Evolutionary conservation across 2,329 filamentous ascomycete species (phyloP), one percentile per base, ranked within the genome.

Genomic region (Diplodia sapinea): DNA sequence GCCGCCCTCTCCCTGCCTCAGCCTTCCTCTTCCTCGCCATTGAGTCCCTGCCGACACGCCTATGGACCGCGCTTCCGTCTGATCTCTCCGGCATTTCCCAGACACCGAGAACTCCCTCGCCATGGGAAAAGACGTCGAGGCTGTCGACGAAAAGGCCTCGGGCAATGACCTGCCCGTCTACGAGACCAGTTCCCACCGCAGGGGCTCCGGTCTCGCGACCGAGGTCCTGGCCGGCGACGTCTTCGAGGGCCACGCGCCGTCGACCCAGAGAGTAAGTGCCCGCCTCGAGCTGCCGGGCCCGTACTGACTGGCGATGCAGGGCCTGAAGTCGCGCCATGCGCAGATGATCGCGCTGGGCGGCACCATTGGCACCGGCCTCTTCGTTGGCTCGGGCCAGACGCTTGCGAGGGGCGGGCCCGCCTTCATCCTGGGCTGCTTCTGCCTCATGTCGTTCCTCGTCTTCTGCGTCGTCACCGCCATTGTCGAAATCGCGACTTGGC

Each of bases 401-500:
- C 72, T 81, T 12, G 73, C 76, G 43, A 76, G 71, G 31, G 77
- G 74, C 63, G 77, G 82, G n/a, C 81, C 82, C 33, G 76, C 79
- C 13, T 81, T 81, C 47, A 76, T 82, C 13, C 74, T 86, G 54
- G 75, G 81, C 69, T 80, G 81, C 71, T 81, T 80, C 72, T 71
- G 74, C 11, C 77, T 85, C 66, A 78, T 85, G 64, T 78, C 80
- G 49, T 76, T 82, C 23, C 69, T 85, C 70, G 76, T 85, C 55
- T 79, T 78, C 69, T 75, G 75, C 40, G 75, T 82, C 72, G 84
- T 89, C 66, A 83, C 83, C 57, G 81, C 79, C 59, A 81, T 83
- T 66, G 76, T 77, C 75, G 77, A 79, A 75, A 86, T 89, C 80
- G 86, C 87, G 26, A 83, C 87, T 38, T 89, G 87, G 80, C 82